Percentiles rank a stretch among this genome's conserved stretches.
These are phyloP conservation scores for Monosporascus sp. DNA, from an alignment of 2,329 filamentous ascomycete species.

Conservation along the genomic window DNA sequence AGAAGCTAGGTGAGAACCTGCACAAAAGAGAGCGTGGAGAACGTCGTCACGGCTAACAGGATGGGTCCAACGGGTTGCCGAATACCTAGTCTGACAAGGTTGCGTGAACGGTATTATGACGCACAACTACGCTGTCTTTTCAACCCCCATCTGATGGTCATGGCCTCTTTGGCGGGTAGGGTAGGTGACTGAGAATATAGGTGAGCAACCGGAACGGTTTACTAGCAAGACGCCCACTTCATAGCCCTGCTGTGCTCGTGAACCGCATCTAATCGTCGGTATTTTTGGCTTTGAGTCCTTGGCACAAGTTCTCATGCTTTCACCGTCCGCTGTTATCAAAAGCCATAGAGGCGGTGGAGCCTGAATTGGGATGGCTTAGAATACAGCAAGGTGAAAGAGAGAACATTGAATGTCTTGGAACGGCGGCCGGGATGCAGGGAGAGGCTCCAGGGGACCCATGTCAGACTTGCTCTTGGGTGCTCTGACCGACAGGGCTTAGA, in stretches of 20 bases:
- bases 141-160: not conserved
- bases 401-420: conserved; percentile 13
- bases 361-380: conserved; percentile 19
- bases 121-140: not conserved
- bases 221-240: conserved; percentile 7
- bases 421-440: conserved; percentile 27
- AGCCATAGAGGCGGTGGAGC: conserved; percentile 21
- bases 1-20: conserved; percentile 12
- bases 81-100: not conserved
- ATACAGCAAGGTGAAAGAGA: not conserved
- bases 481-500: conserved; percentile 27
- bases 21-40: conserved; percentile 6
- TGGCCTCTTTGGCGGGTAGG: not conserved
- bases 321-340: conserved; percentile 24
- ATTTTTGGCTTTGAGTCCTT: conserved; percentile 16
- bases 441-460: conserved; percentile 20
- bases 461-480: conserved; percentile 21
- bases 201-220: conserved; percentile 12
- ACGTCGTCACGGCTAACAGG: not conserved
- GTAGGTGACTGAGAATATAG: conserved; percentile 6
- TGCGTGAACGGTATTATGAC: not conserved
- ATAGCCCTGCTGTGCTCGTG: conserved; percentile 5
- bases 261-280: conserved; percentile 14
- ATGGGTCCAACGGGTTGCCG: not conserved
- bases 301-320: conserved; percentile 17